Evolutionary conservation across 139 green algal species (phyloP).

Genomic region (Pleodorina starrii): DNA sequence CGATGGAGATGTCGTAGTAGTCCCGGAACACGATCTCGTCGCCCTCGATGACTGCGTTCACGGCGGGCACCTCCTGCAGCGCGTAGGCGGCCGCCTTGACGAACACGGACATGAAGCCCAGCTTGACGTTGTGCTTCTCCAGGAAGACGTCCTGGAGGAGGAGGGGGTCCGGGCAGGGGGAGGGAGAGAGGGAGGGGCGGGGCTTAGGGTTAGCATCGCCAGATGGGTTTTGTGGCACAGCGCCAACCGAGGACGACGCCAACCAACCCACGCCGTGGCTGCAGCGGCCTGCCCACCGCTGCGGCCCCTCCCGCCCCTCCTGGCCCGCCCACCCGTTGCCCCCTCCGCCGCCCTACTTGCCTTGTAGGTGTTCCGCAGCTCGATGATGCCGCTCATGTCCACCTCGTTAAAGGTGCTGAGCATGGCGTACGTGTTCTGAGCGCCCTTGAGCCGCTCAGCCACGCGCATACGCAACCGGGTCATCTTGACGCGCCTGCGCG

Average conservation of each 20-base stretch:
- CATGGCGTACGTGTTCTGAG: constrained; percentile 98
- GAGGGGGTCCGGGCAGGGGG: no score
- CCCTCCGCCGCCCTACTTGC: no score
- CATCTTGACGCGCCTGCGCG: constrained; percentile 93
- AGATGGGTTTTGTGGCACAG: no score
- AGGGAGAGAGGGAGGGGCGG: neutral
- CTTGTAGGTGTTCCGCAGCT: constrained; percentile 92
- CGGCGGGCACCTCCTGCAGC: constrained; percentile 89
- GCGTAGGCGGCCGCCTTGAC: constrained; percentile 93
- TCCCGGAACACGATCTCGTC: constrained; percentile 95
- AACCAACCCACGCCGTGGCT: no score
- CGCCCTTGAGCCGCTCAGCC: constrained; percentile 94
- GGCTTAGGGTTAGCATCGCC: no score
- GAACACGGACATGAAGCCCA: constrained; percentile 99
- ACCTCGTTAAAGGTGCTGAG: constrained; percentile 99
- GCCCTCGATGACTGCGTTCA: constrained; percentile 97
- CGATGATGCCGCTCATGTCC: constrained; percentile 98
- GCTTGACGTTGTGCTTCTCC: constrained; percentile 97
- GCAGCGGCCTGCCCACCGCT: no score
- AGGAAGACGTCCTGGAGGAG: constrained; percentile 92
- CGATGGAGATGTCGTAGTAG: constrained; percentile 88
- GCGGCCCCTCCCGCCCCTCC: no score
- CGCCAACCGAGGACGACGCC: no score
- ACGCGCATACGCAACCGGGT: constrained; percentile 93
- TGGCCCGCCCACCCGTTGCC: no score